These are phyloP conservation scores for Babjeviella inositovora DNA, from an alignment of 805 yeast species.

Conservation along the genomic window DNA sequence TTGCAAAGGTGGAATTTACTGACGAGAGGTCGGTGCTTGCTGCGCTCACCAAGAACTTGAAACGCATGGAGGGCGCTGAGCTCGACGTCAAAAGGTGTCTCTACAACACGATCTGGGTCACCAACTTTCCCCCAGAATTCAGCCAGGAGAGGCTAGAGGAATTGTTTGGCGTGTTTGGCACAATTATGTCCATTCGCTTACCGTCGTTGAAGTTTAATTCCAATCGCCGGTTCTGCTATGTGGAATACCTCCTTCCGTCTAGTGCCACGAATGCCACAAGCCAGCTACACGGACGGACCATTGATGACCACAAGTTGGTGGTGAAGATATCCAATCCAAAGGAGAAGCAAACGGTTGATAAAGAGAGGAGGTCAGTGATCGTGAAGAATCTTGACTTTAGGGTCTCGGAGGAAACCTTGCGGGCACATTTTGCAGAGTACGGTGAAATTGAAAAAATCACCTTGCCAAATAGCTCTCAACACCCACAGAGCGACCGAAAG, in stretches of 20 bases:
- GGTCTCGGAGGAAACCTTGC: slow-evolving; percentile 19
- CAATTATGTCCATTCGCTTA: slow-evolving; percentile 33
- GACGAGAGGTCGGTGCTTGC: slow-evolving; percentile 28
- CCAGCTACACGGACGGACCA: no score
- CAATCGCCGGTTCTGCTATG: slow-evolving; percentile 58
- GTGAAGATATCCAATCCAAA: slow-evolving; percentile 53
- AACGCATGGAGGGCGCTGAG: slow-evolving; percentile 21
- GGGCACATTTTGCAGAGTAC: slow-evolving; percentile 21
- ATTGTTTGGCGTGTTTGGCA: slow-evolving; percentile 22
- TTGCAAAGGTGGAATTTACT: slow-evolving; percentile 46
- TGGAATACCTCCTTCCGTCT: no score
- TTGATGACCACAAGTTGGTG: slow-evolving; percentile 20
- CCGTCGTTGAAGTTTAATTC: slow-evolving; percentile 44
- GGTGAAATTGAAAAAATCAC: slow-evolving; percentile 38
- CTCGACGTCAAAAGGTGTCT: slow-evolving; percentile 27
- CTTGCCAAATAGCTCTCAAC: slow-evolving; percentile 30
- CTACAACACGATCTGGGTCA: slow-evolving; percentile 48
- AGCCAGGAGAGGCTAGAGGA: slow-evolving; percentile 17
- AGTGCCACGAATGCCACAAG: no score
- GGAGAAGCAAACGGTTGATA: slow-evolving; percentile 11
- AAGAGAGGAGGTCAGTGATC: slow-evolving; percentile 33
- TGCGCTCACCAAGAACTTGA: slow-evolving; percentile 45
- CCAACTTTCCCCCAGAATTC: slow-evolving; percentile 53
- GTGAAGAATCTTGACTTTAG: slow-evolving; percentile 35
- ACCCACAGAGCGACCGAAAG: no score